A percentile compares a stretch with the other conserved stretches of the same genome.
Conservation (phyloP, 768 basidiomycete species). For the Porphyrellus cyaneotinctus region DNA sequence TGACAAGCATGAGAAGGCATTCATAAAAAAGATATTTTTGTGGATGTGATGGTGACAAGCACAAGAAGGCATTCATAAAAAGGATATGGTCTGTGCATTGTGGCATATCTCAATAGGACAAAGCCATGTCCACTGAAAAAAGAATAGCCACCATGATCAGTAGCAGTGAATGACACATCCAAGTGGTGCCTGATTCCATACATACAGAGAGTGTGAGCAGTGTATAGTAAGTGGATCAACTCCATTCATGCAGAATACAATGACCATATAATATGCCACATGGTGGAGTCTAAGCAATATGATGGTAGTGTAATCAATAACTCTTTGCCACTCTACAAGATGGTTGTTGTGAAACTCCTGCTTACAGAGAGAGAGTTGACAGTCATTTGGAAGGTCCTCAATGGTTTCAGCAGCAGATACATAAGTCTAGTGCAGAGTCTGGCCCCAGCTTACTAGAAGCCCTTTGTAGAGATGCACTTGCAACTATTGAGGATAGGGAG, state of each 20-base stretch:
- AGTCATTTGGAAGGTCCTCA: neutral
- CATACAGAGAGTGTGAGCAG: neutral
- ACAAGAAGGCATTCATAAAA: neutral
- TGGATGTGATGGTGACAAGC: neutral
- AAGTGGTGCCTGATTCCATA: neutral
- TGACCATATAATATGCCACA: neutral
- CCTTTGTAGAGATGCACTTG: neutral
- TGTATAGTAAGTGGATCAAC: neutral
- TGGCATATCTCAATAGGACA: neutral
- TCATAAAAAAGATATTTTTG: slow-evolving; percentile 1
- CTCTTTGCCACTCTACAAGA: slow-evolving; percentile 1
- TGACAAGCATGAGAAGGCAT: neutral
- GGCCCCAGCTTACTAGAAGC: neutral
- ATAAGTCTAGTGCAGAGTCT: neutral
- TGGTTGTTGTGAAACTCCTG: neutral
- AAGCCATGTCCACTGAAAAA: slow-evolving; percentile 1
- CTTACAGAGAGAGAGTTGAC: neutral
- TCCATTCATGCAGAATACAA: slow-evolving; percentile 1
- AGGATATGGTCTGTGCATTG: neutral
- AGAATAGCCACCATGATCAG: neutral
- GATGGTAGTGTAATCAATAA: slow-evolving; percentile 1
- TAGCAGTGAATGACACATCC: neutral
- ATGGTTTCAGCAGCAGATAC: neutral
- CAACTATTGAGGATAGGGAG: neutral
- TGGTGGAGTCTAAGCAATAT: slow-evolving; percentile 3